Evolutionary conservation across 345 rosid genomes (phyloP), one percentile per base, ranked within the genome.

Genomic region (Populus pruinosa): DNA sequence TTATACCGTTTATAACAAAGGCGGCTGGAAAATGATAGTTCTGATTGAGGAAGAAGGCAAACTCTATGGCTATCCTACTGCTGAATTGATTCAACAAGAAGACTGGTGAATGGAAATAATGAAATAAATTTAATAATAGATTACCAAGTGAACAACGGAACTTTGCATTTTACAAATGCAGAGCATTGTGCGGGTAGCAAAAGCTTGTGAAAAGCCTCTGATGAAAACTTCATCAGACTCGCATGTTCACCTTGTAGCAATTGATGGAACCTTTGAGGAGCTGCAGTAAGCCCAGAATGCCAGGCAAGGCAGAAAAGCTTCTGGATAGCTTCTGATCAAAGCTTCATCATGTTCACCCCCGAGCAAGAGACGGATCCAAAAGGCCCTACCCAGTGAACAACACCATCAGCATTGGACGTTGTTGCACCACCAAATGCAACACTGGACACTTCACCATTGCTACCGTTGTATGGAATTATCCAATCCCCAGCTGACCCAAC

Each of bases 321-420:
- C 16, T 53, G 23, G 13, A 35, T 43, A 71, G 47, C 78, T 36
- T 14, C 35, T 10, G 61, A 27, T 41, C 69, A 18, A 63, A 16
- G 56, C 59, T 59, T 38, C 56, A 64, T 33, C 56, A 18, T 38
- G 43, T 56, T 85, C 74, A 81, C 27, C 77, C 66, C 65, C 31
- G 39, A 44, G 77, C 75, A 75, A 68, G 70, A 8, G 81, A 80
- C 53, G 88, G 84, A 77, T 83, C 87, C 87, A 73, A 67, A 78
- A 4, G 85, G 49, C 39, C 77, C 83, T 69, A 63, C 76, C 82
- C 76, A 79, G 13, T 53, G 75, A 41, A 79, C 67, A 38, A 65
- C 83, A 56, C 69, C 77, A 77, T 74, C 61, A 16, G 65, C 18
- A 64, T 39, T 69, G 38, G 87, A 76, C 29, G 43, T 66, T 47